A percentile compares a stretch with the other conserved stretches of the same genome.
phyloP scores from a whole-genome alignment of 768 basidiomycete genomes.

The Phaffia australis region DNA sequence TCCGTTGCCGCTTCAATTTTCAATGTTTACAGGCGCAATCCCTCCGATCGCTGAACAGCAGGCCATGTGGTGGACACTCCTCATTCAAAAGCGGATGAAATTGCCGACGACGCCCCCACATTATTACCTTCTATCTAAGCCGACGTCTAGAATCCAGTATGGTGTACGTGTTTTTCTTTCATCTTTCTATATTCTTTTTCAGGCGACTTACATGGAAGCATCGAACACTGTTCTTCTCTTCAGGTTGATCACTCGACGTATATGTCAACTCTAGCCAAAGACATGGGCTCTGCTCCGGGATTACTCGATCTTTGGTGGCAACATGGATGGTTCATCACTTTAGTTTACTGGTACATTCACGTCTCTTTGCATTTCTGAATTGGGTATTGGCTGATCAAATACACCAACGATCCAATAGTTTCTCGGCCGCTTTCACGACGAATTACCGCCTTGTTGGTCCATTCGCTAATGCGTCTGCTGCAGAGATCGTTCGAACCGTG shows the following conservation, averaged over 20 bases:
- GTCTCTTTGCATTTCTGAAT: background rate
- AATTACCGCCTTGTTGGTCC: conserved; percentile 53
- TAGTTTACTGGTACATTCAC: conserved; percentile 48
- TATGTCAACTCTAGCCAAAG: conserved; percentile 50
- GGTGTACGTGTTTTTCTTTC: conserved; percentile 36
- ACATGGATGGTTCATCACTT: conserved; percentile 46
- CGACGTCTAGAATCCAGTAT: conserved; percentile 47
- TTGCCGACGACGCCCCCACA: conserved; percentile 44
- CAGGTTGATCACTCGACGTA: conserved; percentile 36
- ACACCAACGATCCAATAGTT: conserved; percentile 36
- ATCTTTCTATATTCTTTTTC: background rate
- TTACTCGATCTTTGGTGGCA: conserved; percentile 44
- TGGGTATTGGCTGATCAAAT: background rate
- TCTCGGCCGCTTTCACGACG: conserved; percentile 51
- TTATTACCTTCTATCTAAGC: conserved; percentile 49
- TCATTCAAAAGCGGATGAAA: conserved; percentile 43
- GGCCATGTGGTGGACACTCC: conserved; percentile 49
- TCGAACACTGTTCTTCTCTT: background rate
- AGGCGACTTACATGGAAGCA: background rate
- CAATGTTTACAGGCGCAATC: conserved; percentile 39
- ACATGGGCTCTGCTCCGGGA: conserved; percentile 49
- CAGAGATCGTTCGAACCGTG: conserved; percentile 44
- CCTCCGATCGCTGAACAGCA: conserved; percentile 56
- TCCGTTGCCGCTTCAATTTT: background rate
- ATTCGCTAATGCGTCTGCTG: conserved; percentile 42